Conservation (phyloP, 2,329 filamentous ascomycete genomes). For the Ophiosphaerella korrae region DNA sequence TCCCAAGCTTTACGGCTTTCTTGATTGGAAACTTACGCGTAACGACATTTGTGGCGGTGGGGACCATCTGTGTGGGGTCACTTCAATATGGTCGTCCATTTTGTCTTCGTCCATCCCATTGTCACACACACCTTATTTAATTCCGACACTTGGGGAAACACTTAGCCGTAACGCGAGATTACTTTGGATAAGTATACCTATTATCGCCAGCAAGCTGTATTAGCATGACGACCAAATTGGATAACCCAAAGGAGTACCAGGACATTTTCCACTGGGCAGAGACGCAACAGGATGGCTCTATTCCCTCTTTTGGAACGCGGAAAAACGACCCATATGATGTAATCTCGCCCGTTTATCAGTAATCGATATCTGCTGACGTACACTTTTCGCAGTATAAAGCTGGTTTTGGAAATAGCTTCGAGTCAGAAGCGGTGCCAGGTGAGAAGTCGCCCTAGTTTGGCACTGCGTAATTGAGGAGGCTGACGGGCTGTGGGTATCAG, state of each 20-base stretch:
- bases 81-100: background rate
- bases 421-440: slow-evolving; percentile 54
- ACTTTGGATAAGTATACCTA: background rate
- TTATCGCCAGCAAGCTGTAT: background rate
- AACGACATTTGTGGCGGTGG: slow-evolving; percentile 7
- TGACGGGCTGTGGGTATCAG: slow-evolving; percentile 16
- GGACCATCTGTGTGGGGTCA: background rate
- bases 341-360: slow-evolving; percentile 15
- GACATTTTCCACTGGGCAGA: slow-evolving; percentile 59
- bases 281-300: slow-evolving; percentile 62
- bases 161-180: too few species aligned
- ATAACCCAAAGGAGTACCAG: slow-evolving; percentile 47
- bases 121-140: too few species aligned
- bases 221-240: slow-evolving; percentile 30
- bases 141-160: too few species aligned
- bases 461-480: slow-evolving; percentile 1
- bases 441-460: slow-evolving; percentile 6
- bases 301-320: slow-evolving; percentile 60
- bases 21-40: too few species aligned
- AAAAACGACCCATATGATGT: slow-evolving; percentile 62
- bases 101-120: too few species aligned
- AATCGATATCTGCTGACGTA: slow-evolving; percentile 10
- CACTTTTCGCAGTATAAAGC: slow-evolving; percentile 55
- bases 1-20: background rate
- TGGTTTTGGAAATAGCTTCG: slow-evolving; percentile 61